A percentile compares a stretch with the other conserved stretches of the same genome.
These are phyloP conservation scores for Kodamaea anthophila DNA, from an alignment of 1,139 yeast genomes.

Conservation along the genomic window DNA sequence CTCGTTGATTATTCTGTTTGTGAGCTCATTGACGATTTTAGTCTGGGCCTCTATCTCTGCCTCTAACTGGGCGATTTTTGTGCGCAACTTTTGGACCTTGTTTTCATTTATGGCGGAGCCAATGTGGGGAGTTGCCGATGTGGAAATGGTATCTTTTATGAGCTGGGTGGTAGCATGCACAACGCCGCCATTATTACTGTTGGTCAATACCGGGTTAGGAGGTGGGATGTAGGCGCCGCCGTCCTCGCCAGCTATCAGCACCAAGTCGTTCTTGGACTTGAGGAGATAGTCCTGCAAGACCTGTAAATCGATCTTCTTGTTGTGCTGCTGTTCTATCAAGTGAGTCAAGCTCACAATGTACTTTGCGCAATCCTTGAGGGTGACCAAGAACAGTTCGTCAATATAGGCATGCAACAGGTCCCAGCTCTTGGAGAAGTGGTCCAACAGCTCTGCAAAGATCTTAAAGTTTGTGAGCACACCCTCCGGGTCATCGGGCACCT, in stretches of 20 bases:
- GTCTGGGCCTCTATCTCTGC: constrained; percentile 54
- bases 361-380: constrained; percentile 82
- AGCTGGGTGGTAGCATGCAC: constrained; percentile 42
- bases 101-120: constrained; percentile 35
- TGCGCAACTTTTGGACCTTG: constrained; percentile 30
- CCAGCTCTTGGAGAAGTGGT: constrained; percentile 45
- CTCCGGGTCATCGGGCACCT: constrained; percentile 4
- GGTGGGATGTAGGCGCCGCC: constrained; percentile 16
- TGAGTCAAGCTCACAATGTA: constrained; percentile 72
- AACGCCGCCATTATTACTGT: constrained; percentile 24
- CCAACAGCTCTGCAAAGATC: constrained; percentile 39
- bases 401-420: constrained; percentile 46
- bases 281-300: constrained; percentile 73
- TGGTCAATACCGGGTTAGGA: constrained; percentile 29
- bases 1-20: constrained; percentile 65
- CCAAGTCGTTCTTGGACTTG: constrained; percentile 65
- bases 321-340: constrained; percentile 78
- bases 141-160: constrained; percentile 41
- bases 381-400: constrained; percentile 77
- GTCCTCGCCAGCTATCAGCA: constrained; percentile 33
- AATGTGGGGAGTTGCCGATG: constrained; percentile 38
- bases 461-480: constrained; percentile 27
- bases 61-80: constrained; percentile 31
- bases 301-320: constrained; percentile 85
- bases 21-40: constrained; percentile 45